Evolutionary conservation across 2,329 filamentous ascomycete species (phyloP).

Genomic region (Ceratocystis eucalypticola): DNA sequence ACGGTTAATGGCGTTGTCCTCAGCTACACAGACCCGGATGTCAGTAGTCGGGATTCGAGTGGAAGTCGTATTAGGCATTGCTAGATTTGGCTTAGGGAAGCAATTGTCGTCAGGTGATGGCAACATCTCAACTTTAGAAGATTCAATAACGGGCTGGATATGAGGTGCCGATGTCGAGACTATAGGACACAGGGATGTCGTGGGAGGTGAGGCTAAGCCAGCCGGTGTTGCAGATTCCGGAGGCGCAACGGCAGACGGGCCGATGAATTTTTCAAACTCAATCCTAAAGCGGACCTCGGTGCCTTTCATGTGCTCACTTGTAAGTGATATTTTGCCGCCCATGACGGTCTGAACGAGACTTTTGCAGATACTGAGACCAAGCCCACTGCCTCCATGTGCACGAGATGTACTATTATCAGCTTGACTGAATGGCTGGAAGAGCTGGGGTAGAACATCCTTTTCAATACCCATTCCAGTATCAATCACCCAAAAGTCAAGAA

Average conservation of each 20-base stretch:
- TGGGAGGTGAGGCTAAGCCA: not conserved
- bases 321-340: conserved; percentile 69
- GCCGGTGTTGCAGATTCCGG: not conserved
- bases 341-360: conserved; percentile 87
- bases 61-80: conserved; percentile 45
- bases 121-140: conserved; percentile 1
- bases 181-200: not conserved
- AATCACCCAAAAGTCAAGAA: conserved; percentile 70
- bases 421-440: conserved; percentile 88
- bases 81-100: not conserved
- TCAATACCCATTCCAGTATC: conserved; percentile 90
- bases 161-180: not conserved
- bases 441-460: conserved; percentile 63
- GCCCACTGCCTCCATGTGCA: conserved; percentile 81
- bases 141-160: not conserved
- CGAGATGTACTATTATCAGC: conserved; percentile 81
- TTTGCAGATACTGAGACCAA: conserved; percentile 89
- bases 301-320: conserved; percentile 58
- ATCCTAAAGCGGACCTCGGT: conserved; percentile 69
- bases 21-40: conserved; percentile 79
- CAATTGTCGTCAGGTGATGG: not conserved
- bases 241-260: not conserved
- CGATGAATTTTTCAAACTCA: conserved; percentile 57
- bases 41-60: conserved; percentile 61
- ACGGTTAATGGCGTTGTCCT: conserved; percentile 91